These are phyloP conservation scores for Trichoderma sp. DNA, from an alignment of 2,329 filamentous ascomycete species.

Conservation along the genomic window DNA sequence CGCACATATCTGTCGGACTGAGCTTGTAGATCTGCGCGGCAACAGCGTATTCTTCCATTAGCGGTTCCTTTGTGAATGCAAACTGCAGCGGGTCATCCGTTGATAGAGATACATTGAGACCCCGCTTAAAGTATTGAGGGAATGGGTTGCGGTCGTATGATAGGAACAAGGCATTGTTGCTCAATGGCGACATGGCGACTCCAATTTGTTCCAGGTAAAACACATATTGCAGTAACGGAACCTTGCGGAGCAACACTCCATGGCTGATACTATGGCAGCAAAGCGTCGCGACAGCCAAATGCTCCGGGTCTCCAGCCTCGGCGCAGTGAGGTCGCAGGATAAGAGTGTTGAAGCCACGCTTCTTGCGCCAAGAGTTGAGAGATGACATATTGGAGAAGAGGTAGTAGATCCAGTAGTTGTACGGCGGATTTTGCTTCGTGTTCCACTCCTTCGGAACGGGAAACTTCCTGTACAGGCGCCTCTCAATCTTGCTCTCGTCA, in stretches of 20 bases:
- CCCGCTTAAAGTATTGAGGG: slow-evolving; percentile 89
- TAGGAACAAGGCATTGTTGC: slow-evolving; percentile 94
- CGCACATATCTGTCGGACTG: slow-evolving; percentile 96
- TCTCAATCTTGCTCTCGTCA: slow-evolving; percentile 95
- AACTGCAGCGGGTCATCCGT: slow-evolving; percentile 97
- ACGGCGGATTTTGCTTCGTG: slow-evolving; percentile 92
- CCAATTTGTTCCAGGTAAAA: slow-evolving; percentile 99
- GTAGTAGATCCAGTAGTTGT: slow-evolving; percentile 99
- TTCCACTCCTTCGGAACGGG: slow-evolving; percentile 86
- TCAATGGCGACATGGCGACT: slow-evolving; percentile 98
- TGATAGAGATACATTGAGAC: slow-evolving; percentile 91
- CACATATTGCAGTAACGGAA: slow-evolving; percentile 90
- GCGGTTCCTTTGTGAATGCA: slow-evolving; percentile 94
- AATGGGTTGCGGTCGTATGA: slow-evolving; percentile 98
- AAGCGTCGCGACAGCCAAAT: slow-evolving; percentile 84
- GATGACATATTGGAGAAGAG: slow-evolving; percentile 92
- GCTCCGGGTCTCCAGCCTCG: slow-evolving; percentile 94
- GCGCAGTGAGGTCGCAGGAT: slow-evolving; percentile 90
- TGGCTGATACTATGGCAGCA: slow-evolving; percentile 98
- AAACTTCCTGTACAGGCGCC: slow-evolving; percentile 90
- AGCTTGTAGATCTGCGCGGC: slow-evolving; percentile 98
- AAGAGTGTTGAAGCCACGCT: slow-evolving; percentile 93
- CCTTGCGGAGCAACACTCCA: slow-evolving; percentile 86
- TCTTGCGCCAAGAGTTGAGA: slow-evolving; percentile 85
- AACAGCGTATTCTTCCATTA: slow-evolving; percentile 97